Evolutionary conservation across 352 stramenopile species (phyloP), one percentile per base, ranked within the genome.

Genomic region (Phytophthora fragariaefolia): DNA sequence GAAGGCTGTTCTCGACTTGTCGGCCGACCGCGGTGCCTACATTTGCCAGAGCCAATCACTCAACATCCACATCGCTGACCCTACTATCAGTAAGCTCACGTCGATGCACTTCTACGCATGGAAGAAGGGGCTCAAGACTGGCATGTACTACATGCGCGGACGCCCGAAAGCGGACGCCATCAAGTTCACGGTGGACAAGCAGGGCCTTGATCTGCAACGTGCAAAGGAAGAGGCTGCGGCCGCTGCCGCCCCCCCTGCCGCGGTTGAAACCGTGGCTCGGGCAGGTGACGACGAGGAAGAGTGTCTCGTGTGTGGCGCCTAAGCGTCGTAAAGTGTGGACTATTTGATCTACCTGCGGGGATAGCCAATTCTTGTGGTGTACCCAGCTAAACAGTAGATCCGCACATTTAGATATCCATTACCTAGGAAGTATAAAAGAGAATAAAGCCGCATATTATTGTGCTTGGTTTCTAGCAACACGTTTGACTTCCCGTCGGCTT

Each of bases 31-130:
- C 46, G 97, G 96, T 26, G 96, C 98, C 7, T 99, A 93, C 83
- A 99, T 99, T 73, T 99, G 97, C 86, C 98, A 99, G 79, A 98
- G 89, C 71, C 93, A 98, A 76, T 97, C 87, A 53, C 89, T 99
- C 51, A 99, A 99, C 79, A 89, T 99, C 42, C 97, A 99, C 86
- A 99, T 99, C 72, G 97, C 96, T 18, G 97, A 99, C 49, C 97
- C 98, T n/a, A 99, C 82, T 24, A 96, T 97, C 27, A 94, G 89
- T 38, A 99, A 99, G 80, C 83, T 99, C 45, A 99, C 97, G n/a
- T 98, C 93, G 32, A 99, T 99, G 97, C 98, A 99, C 86, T 99
- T 99, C 71, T 99, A 99, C 76, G 95, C 97, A 6, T 99, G 98
- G 98, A 99, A 99, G 85, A 98, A 98, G 80, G 98, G 98, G 6